Evolutionary conservation across 2,329 filamentous ascomycete species (phyloP).

Genomic region (Pezicula neosporulosa): DNA sequence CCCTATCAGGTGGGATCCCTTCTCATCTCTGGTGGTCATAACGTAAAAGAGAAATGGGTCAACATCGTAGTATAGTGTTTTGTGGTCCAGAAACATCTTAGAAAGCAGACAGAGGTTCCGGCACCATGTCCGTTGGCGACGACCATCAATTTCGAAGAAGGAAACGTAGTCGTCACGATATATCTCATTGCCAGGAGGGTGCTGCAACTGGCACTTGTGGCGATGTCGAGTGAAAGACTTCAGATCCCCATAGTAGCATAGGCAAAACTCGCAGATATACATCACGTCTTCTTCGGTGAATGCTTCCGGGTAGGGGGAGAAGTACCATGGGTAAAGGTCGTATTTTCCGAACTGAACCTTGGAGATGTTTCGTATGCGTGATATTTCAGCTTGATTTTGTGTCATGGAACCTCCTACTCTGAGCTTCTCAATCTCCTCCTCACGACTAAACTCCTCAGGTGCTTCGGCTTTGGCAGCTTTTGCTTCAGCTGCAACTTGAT

Average conservation of each 20-base stretch:
- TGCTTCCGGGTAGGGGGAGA: constrained; percentile 89
- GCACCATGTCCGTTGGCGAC: constrained; percentile 92
- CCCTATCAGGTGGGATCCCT: constrained; percentile 94
- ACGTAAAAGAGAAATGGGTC: constrained; percentile 98
- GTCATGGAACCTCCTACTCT: constrained; percentile 97
- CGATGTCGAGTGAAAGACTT: constrained; percentile 84
- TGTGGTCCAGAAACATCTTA: constrained; percentile 96
- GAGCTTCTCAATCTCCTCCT: constrained; percentile 95
- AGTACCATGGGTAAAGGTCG: constrained; percentile 97
- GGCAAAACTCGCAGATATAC: constrained; percentile 96
- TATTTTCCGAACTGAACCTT: constrained; percentile 91
- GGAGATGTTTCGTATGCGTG: constrained; percentile 90
- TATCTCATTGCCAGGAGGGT: constrained; percentile 96
- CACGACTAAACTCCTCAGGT: constrained; percentile 58
- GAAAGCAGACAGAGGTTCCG: constrained; percentile 91
- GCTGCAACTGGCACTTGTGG: constrained; percentile 82
- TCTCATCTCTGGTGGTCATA: constrained; percentile 86
- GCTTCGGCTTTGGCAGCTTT: constrained; percentile 30
- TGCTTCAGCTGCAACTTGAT: constrained; percentile 40
- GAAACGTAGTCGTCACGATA: constrained; percentile 92
- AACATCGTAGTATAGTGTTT: constrained; percentile 99
- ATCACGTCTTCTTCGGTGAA: constrained; percentile 88
- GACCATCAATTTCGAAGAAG: constrained; percentile 96
- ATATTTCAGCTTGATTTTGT: constrained; percentile 95
- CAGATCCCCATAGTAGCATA: constrained; percentile 82